Evolutionary conservation across 306 rosid genomes (phyloP).

Genomic region (Psophocarpus tetragonolobus): DNA sequence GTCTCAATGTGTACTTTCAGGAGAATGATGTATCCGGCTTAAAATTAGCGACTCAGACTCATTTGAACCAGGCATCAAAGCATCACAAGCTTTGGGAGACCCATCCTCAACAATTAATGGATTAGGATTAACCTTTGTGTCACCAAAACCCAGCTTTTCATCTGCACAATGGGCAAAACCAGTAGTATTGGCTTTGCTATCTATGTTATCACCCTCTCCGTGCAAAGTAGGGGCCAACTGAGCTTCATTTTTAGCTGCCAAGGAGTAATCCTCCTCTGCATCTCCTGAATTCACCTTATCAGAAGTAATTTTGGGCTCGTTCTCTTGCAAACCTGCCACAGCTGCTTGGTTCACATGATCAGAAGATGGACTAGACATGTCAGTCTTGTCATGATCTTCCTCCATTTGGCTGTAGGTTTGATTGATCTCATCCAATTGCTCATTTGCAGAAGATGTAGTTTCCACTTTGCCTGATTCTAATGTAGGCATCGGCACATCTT

Average conservation of each 20-base stretch:
- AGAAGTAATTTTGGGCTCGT: constrained; percentile 40
- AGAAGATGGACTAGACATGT: constrained; percentile 36
- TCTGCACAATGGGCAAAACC: constrained; percentile 34
- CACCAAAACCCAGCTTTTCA: constrained; percentile 57
- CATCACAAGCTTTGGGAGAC: constrained; percentile 84
- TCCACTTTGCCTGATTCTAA: constrained; percentile 40
- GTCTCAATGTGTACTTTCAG: constrained; percentile 99
- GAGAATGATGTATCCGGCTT: constrained; percentile 99
- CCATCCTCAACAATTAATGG: constrained; percentile 65
- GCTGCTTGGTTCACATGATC: constrained; percentile 45
- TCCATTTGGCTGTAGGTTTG: constrained; percentile 43
- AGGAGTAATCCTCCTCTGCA: constrained; percentile 36
- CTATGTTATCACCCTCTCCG: constrained; percentile 34
- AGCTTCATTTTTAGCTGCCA: constrained; percentile 30
- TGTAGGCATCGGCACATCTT: constrained; percentile 34
- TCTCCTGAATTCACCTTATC: constrained; percentile 49
- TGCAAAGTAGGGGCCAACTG: constrained; percentile 21
- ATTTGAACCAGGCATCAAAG: constrained; percentile 84
- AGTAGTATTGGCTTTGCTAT: constrained; percentile 34
- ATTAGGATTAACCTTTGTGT: constrained; percentile 61
- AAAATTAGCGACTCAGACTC: constrained; percentile 98
- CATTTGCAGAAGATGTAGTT: constrained; percentile 34
- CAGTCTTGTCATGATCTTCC: constrained; percentile 47
- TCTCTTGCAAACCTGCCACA: constrained; percentile 33
- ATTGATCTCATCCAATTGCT: constrained; percentile 47